These are phyloP conservation scores for Cystobasidium pallidum DNA, from an alignment of 1,284 basidiomycete genomes.

Conservation along the genomic window DNA sequence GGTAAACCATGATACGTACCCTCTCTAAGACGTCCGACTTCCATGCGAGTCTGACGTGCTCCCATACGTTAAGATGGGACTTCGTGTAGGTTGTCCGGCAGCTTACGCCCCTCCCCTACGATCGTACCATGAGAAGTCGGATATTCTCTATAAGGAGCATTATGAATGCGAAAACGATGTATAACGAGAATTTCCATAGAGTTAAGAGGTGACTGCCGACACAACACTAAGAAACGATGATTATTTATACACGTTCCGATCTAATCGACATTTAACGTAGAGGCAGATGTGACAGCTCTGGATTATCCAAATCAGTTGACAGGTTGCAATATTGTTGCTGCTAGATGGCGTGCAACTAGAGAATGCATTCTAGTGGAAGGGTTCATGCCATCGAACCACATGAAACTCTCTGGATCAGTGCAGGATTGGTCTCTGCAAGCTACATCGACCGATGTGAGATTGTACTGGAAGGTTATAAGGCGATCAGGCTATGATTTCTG, in stretches of 20 bases:
- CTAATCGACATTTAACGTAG: not conserved
- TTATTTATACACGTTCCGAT: slow-evolving; percentile 4
- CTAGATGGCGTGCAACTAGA: slow-evolving; percentile 31
- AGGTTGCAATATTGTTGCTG: slow-evolving; percentile 26
- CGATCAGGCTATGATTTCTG: not conserved
- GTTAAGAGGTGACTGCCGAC: too few species aligned
- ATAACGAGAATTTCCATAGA: too few species aligned
- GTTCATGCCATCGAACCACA: slow-evolving; percentile 43
- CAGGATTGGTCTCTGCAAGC: slow-evolving; percentile 21
- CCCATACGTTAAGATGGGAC: slow-evolving; percentile 24
- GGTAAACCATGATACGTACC: not conserved
- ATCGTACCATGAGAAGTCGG: not conserved
- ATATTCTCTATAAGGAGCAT: too few species aligned
- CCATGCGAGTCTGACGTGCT: not conserved
- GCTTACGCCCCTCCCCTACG: not conserved
- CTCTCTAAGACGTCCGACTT: too few species aligned
- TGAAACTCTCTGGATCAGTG: slow-evolving; percentile 26
- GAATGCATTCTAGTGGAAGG: slow-evolving; percentile 36
- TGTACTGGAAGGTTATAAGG: slow-evolving; percentile 11
- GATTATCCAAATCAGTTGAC: slow-evolving; percentile 5
- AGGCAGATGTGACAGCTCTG: slow-evolving; percentile 3
- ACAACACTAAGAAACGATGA: slow-evolving; percentile 3
- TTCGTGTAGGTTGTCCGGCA: not conserved
- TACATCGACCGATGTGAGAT: slow-evolving; percentile 9
- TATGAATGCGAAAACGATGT: too few species aligned